A percentile compares a stretch with the other conserved stretches of the same genome.
Conservation (phyloP, 2,329 filamentous ascomycete species). For the Graphium sp. region DNA sequence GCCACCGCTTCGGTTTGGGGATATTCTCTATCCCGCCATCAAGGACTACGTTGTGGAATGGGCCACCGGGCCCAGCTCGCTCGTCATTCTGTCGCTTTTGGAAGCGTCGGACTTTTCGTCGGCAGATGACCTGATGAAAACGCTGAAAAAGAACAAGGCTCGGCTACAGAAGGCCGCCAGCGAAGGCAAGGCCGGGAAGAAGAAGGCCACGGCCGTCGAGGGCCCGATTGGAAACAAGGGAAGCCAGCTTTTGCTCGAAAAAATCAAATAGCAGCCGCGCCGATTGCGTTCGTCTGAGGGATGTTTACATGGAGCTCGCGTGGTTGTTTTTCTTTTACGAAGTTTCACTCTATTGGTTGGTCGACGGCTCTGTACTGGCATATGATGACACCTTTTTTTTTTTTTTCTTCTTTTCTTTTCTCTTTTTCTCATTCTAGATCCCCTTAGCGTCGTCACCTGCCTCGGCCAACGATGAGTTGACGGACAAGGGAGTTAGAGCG, state of each 20-base stretch:
- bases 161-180: conserved; percentile 49
- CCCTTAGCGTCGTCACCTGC: no score
- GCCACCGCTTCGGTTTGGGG: conserved; percentile 65
- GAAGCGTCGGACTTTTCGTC: conserved; percentile 58
- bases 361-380: not conserved
- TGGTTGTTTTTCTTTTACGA: no score
- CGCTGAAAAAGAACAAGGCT: conserved; percentile 58
- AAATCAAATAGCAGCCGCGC: conserved; percentile 25
- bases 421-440: conserved; percentile 2
- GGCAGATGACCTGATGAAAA: conserved; percentile 49
- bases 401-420: conserved; percentile 3
- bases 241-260: conserved; percentile 41
- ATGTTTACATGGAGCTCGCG: no score
- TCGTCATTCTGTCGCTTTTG: conserved; percentile 66
- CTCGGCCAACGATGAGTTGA: no score
- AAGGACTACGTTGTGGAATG: conserved; percentile 59
- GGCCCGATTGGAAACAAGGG: conserved; percentile 41
- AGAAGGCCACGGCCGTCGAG: conserved; percentile 11
- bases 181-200: conserved; percentile 37
- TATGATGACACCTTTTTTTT: conserved; percentile 4
- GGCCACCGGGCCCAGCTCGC: conserved; percentile 75
- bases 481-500: no score
- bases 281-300: no score
- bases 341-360: not conserved
- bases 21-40: conserved; percentile 68